A percentile compares a stretch with the other conserved stretches of the same genome.
Evolutionary conservation across 2,329 filamentous ascomycete genomes (phyloP).

Genomic region (Furcasterigmium sp.): DNA sequence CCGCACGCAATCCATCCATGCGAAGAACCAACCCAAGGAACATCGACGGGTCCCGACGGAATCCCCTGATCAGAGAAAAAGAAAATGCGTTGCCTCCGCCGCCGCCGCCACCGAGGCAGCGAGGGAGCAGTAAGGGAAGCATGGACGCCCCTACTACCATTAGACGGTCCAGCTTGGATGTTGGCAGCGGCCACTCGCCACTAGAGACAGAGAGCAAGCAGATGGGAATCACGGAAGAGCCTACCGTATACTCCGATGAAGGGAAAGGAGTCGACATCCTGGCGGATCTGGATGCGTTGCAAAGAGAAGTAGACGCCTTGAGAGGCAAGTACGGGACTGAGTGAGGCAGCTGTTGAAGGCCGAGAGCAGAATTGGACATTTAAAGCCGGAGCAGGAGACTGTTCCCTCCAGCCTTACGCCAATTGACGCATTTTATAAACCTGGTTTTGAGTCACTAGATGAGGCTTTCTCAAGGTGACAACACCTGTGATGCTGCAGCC

Average conservation of each 20-base stretch:
- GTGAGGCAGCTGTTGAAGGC: not conserved
- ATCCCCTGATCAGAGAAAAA: slow-evolving; percentile 4
- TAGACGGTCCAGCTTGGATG: slow-evolving; percentile 26
- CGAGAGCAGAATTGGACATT: not conserved
- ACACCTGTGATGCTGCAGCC: no score
- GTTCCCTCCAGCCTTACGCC: no score
- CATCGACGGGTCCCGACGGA: slow-evolving; percentile 25
- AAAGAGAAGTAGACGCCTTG: slow-evolving; percentile 70
- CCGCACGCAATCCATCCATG: slow-evolving; percentile 36
- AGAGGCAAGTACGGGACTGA: slow-evolving; percentile 24
- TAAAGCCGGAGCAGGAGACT: not conserved
- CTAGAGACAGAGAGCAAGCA: no score
- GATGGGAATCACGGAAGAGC: no score
- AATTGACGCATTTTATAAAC: no score
- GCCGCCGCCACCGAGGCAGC: slow-evolving; percentile 41
- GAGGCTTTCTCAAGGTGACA: no score
- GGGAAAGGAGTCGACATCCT: slow-evolving; percentile 54
- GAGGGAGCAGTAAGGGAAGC: slow-evolving; percentile 41
- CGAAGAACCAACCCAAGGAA: slow-evolving; percentile 39
- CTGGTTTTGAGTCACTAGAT: no score
- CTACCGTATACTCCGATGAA: slow-evolving; percentile 9
- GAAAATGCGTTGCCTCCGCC: slow-evolving; percentile 32
- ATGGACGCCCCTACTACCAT: slow-evolving; percentile 24
- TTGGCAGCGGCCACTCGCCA: slow-evolving; percentile 11
- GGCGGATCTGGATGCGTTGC: slow-evolving; percentile 65